These are phyloP conservation scores for Emmonsia crescens DNA, from an alignment of 2,329 filamentous ascomycete species.

Conservation along the genomic window DNA sequence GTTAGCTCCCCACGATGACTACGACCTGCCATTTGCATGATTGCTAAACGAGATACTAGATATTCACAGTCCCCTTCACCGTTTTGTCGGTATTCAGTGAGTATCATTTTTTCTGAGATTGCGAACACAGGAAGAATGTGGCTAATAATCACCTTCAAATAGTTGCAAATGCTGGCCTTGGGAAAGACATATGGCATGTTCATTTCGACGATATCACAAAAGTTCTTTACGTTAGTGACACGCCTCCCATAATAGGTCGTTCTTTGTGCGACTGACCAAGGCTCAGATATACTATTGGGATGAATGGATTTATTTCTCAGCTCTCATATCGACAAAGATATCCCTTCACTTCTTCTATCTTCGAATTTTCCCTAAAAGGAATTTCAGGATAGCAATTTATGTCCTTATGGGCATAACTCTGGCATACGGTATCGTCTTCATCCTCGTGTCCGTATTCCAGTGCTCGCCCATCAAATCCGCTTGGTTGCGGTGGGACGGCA, in stretches of 20 bases:
- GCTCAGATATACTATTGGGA: constrained; percentile 1
- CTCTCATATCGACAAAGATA: constrained; percentile 4
- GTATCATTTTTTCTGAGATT: not conserved
- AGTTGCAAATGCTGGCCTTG: constrained; percentile 2
- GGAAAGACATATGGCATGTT: constrained; percentile 4
- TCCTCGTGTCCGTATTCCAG: constrained; percentile 9
- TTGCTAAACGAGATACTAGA: not conserved
- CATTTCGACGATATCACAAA: constrained; percentile 1
- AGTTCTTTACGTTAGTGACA: not conserved
- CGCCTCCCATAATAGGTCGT: no score
- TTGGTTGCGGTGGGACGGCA: constrained; percentile 8
- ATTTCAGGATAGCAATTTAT: constrained; percentile 9
- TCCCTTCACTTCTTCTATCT: constrained; percentile 11
- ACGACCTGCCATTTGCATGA: not conserved
- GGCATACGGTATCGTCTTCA: constrained; percentile 6
- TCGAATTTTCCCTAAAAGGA: constrained; percentile 8
- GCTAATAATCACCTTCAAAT: not conserved
- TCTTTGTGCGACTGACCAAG: not conserved
- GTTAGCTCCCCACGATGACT: not conserved
- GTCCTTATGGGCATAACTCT: constrained; percentile 6
- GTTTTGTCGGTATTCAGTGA: not conserved
- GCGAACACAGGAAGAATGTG: not conserved
- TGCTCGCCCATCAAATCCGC: constrained; percentile 5
- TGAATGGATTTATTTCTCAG: not conserved
- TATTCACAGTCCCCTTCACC: not conserved